phyloP scores from a whole-genome alignment of 495 filamentous ascomycete species.

The Neurospora discreta region DNA sequence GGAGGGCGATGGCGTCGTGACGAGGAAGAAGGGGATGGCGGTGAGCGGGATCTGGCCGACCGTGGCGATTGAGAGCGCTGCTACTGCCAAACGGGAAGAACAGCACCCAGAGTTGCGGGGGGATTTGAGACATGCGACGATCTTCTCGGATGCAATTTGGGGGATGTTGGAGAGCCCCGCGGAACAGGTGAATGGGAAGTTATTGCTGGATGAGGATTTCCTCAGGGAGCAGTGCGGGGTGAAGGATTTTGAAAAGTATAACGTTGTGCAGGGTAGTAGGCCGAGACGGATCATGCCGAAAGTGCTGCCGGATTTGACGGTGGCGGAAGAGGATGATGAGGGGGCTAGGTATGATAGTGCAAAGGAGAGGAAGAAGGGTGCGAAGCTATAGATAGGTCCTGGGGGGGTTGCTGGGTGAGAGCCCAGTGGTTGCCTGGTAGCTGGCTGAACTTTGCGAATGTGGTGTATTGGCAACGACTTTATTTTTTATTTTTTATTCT shows the following conservation, averaged over 20 bases:
- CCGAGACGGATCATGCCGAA: slow-evolving; percentile 74
- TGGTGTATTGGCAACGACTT: background rate
- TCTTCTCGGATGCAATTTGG: slow-evolving; percentile 73
- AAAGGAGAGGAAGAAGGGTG: slow-evolving; percentile 5
- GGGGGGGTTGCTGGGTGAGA: background rate
- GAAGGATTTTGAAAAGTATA: slow-evolving; percentile 64
- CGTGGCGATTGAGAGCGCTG: slow-evolving; percentile 61
- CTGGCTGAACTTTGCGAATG: background rate
- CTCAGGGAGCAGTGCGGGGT: slow-evolving; percentile 52
- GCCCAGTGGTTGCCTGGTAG: too few species aligned
- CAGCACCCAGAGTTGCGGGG: slow-evolving; percentile 8
- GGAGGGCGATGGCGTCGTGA: background rate
- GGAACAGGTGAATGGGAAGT: slow-evolving; percentile 52
- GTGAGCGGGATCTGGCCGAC: background rate
- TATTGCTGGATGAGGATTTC: slow-evolving; percentile 77
- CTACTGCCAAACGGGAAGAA: slow-evolving; percentile 35
- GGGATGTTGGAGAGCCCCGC: slow-evolving; percentile 57
- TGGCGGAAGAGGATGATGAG: slow-evolving; percentile 76
- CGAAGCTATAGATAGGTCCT: slow-evolving; percentile 23
- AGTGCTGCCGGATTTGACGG: slow-evolving; percentile 55
- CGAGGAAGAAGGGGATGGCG: background rate
- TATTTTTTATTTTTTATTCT: too few species aligned
- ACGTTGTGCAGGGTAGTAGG: slow-evolving; percentile 48
- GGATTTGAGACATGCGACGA: slow-evolving; percentile 56
- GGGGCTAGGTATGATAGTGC: slow-evolving; percentile 62